Conservation (phyloP, 1,139 yeast genomes). For the Taphrina confusa region DNA sequence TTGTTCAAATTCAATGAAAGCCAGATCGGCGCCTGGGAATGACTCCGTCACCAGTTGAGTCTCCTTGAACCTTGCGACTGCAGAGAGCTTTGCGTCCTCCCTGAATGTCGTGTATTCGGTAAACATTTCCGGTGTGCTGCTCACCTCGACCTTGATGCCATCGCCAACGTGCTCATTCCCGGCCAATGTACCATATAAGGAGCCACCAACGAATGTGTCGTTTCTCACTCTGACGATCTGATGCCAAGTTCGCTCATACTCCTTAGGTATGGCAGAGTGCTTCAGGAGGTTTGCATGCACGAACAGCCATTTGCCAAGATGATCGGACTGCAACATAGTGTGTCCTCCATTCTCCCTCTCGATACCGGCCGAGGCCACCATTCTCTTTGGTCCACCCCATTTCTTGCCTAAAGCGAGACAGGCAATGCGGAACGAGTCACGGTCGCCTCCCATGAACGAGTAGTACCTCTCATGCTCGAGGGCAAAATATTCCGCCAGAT, state of each 20-base stretch:
- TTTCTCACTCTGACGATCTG: not conserved
- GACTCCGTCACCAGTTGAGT: not conserved
- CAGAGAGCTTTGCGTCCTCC: conserved; percentile 7
- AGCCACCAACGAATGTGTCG: conserved; percentile 1
- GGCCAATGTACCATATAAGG: not conserved
- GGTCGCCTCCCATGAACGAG: conserved; percentile 23
- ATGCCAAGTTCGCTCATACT: conserved; percentile 1
- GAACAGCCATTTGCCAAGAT: conserved; percentile 25
- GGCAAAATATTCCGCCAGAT: conserved; percentile 30
- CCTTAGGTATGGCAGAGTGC: conserved; percentile 23
- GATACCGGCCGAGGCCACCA: conserved; percentile 24
- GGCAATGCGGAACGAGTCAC: conserved; percentile 29
- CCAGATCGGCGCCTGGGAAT: conserved; percentile 10
- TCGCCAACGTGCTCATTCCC: conserved; percentile 21
- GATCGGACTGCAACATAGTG: conserved; percentile 31
- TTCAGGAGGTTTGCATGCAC: conserved; percentile 31
- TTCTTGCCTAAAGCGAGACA: conserved; percentile 5
- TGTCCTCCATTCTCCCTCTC: conserved; percentile 14
- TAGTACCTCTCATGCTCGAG: conserved; percentile 17
- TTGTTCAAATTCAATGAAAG: conserved; percentile 4
- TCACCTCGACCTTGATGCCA: conserved; percentile 7
- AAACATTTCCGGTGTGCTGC: conserved; percentile 10
- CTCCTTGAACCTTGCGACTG: not conserved
- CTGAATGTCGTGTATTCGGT: conserved; percentile 7
- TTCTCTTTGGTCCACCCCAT: conserved; percentile 19